Percentiles rank a stretch among this genome's conserved stretches.
phyloP scores from a whole-genome alignment of 495 filamentous ascomycete species.

The Cercophora newfieldiana region DNA sequence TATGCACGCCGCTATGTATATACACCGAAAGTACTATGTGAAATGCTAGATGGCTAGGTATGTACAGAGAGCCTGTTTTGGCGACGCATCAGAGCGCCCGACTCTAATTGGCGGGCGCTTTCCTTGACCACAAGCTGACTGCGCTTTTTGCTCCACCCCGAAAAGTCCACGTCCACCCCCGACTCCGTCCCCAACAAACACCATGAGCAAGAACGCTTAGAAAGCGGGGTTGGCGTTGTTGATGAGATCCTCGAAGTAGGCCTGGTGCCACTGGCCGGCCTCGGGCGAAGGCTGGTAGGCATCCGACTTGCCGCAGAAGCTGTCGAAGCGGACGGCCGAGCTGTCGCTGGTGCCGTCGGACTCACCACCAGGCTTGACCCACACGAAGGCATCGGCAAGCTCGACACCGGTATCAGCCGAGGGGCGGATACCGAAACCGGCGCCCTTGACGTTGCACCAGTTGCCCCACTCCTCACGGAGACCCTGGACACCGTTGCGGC shows the following conservation, averaged over 20 bases:
- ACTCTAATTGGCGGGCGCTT: too few species aligned
- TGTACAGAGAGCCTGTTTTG: neutral
- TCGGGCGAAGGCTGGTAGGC: slow-evolving; percentile 68
- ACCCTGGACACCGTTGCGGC: slow-evolving; percentile 68
- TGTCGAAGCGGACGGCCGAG: slow-evolving; percentile 65
- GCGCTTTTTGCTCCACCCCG: neutral
- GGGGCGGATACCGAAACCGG: slow-evolving; percentile 72
- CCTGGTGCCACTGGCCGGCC: slow-evolving; percentile 78
- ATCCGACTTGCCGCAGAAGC: slow-evolving; percentile 65
- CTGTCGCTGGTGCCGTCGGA: slow-evolving; percentile 72
- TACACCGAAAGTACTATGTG: neutral
- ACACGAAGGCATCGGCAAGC: slow-evolving; percentile 75
- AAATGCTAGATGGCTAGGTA: neutral
- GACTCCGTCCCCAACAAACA: neutral
- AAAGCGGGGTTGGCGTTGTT: slow-evolving; percentile 65
- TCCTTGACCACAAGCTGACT: neutral
- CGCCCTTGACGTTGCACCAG: slow-evolving; percentile 80
- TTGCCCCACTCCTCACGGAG: slow-evolving; percentile 71
- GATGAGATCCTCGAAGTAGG: slow-evolving; percentile 70
- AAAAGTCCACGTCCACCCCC: neutral
- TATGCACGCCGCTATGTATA: neutral
- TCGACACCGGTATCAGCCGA: slow-evolving; percentile 61
- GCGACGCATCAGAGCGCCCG: neutral
- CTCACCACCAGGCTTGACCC: slow-evolving; percentile 84
- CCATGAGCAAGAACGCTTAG: too few species aligned